These are phyloP conservation scores for Penicillium odoratum DNA, from an alignment of 495 filamentous ascomycete species.

Conservation along the genomic window DNA sequence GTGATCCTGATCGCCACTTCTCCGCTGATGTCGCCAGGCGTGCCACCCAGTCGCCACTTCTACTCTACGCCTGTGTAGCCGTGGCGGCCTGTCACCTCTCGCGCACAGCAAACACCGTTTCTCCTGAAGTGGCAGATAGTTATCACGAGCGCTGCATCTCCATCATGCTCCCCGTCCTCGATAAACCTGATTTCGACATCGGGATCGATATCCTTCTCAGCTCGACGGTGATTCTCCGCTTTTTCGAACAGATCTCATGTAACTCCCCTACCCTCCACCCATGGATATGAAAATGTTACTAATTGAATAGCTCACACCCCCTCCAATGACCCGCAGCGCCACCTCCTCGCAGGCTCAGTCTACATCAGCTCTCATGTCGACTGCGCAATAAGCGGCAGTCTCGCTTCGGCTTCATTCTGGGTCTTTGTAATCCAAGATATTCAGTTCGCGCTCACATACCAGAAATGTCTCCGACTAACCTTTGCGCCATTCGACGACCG, in stretches of 20 bases:
- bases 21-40: slow-evolving; percentile 35
- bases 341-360: slow-evolving; percentile 45
- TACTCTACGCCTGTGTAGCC: slow-evolving; percentile 43
- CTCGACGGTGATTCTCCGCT: slow-evolving; percentile 43
- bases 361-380: slow-evolving; percentile 45
- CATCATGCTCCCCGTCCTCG: slow-evolving; percentile 41
- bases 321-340: slow-evolving; percentile 40
- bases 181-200: slow-evolving; percentile 36
- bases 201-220: slow-evolving; percentile 43
- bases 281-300: neutral
- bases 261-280: neutral
- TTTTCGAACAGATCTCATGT: slow-evolving; percentile 47
- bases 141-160: slow-evolving; percentile 46
- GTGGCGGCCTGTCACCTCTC: slow-evolving; percentile 45
- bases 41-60: slow-evolving; percentile 34
- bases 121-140: slow-evolving; percentile 36
- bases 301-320: slow-evolving; percentile 30
- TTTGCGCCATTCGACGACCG: slow-evolving; percentile 39
- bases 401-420: slow-evolving; percentile 46
- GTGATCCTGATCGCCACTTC: slow-evolving; percentile 39
- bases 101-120: slow-evolving; percentile 34
- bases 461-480: slow-evolving; percentile 38
- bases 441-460: slow-evolving; percentile 41
- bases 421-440: slow-evolving; percentile 47
- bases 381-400: slow-evolving; percentile 39